phyloP scores from a whole-genome alignment of 2,329 filamentous ascomycete species.

The Bipolaris victoriae region DNA sequence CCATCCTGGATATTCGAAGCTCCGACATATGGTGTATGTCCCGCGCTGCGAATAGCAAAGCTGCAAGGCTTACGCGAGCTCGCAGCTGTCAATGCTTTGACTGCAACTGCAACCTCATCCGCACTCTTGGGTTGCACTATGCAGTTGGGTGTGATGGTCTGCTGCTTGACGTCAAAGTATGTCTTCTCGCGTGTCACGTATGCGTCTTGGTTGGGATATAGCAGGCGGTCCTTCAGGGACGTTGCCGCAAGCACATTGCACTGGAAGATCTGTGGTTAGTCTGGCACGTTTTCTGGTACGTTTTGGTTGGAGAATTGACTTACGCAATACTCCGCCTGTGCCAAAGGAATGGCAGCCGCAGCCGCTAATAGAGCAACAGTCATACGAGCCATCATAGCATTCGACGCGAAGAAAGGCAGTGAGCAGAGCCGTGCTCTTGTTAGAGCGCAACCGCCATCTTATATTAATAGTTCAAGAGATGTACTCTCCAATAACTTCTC shows the following conservation, averaged over 20 bases:
- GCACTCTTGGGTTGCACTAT: constrained; percentile 30
- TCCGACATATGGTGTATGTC: constrained; percentile 33
- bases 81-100: constrained; percentile 22
- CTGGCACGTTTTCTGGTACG: not conserved
- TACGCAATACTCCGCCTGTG: constrained; percentile 14
- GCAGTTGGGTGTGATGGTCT: constrained; percentile 28
- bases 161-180: constrained; percentile 33
- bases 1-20: constrained; percentile 38
- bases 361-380: constrained; percentile 15
- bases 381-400: constrained; percentile 8
- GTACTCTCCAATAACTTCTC: too few species aligned
- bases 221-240: constrained; percentile 16
- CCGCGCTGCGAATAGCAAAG: constrained; percentile 35
- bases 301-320: not conserved
- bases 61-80: constrained; percentile 17
- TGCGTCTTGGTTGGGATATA: constrained; percentile 22
- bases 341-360: constrained; percentile 7
- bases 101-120: constrained; percentile 24
- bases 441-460: not conserved
- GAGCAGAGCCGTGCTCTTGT: not conserved
- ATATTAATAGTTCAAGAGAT: not conserved
- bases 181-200: constrained; percentile 23
- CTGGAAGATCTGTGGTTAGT: constrained; percentile 2
- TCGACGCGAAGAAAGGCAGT: too few species aligned
- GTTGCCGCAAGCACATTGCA: constrained; percentile 15